Evolutionary conservation across 2,329 filamentous ascomycete genomes (phyloP).

Genomic region (Rutstroemia sp.): DNA sequence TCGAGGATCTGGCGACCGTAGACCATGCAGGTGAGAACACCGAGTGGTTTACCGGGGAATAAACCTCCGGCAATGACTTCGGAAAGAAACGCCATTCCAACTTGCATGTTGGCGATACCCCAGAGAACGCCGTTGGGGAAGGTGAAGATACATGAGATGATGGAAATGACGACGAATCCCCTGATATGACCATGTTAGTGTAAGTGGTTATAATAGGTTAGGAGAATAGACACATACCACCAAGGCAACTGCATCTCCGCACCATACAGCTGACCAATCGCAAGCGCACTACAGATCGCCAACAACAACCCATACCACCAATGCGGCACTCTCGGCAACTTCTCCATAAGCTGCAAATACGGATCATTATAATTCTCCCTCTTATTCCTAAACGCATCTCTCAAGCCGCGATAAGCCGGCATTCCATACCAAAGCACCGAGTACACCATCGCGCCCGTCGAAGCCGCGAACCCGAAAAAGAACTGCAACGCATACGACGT

Average conservation of each 20-base stretch:
- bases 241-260: slow-evolving; percentile 45
- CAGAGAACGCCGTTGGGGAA: slow-evolving; percentile 26
- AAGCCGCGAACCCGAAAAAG: slow-evolving; percentile 37
- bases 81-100: slow-evolving; percentile 39
- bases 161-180: slow-evolving; percentile 23
- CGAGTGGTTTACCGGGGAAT: slow-evolving; percentile 49
- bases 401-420: slow-evolving; percentile 33
- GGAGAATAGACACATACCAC: slow-evolving; percentile 13
- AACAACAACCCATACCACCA: slow-evolving; percentile 50
- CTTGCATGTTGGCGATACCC: slow-evolving; percentile 41
- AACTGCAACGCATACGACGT: slow-evolving; percentile 33
- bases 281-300: slow-evolving; percentile 38
- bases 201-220: background rate
- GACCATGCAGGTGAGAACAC: slow-evolving; percentile 20
- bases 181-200: background rate
- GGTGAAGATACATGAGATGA: slow-evolving; percentile 27
- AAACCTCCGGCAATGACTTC: slow-evolving; percentile 43
- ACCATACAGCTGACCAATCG: slow-evolving; percentile 35
- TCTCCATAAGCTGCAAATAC: slow-evolving; percentile 36
- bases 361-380: slow-evolving; percentile 29
- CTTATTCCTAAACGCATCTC: background rate
- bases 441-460: slow-evolving; percentile 39
- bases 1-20: slow-evolving; percentile 31
- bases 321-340: slow-evolving; percentile 45
- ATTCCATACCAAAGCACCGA: slow-evolving; percentile 34